Evolutionary conservation across 306 rosid genomes (phyloP), one percentile per base, ranked within the genome.

Genomic region (Castanea crenata): DNA sequence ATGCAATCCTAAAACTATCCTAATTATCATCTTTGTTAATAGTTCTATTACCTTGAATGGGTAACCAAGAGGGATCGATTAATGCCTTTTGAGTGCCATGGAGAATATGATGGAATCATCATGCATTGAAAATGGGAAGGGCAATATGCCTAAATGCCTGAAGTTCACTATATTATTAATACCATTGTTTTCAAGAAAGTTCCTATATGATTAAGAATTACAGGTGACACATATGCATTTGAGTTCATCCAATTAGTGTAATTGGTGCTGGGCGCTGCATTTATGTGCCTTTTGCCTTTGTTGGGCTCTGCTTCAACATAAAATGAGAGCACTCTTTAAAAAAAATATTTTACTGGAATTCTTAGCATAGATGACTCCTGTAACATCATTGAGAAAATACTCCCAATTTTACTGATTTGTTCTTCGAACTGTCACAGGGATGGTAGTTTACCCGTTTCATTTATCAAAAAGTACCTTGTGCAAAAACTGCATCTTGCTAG

Each of bases 401-500:
- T 65, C 6, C 71, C 49, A 18, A 79, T 15, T 64, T 23, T 20
- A 16, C 68, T 52, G 11, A 69, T 23, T 35, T 23, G 20, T 58
- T 78, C 74, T 80, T 67, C 31, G 61, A 79, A 73, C 78, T 65
- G 59, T 74, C 65, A 23, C 61, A 90, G 93, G 78, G 86, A 90
- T 76, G 88, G 85, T 21, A 89, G 35, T 72, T 74, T 86, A 71
- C 78, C 92, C 13, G 87, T 85, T 76, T 86, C 88, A 13, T 73
- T 11, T 59, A 79, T 92, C 16, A 85, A 87, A 49, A 90, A 32
- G 81, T 90, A 87, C 38, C 55, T 92, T 0, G 83, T 65, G 54
- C 77, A 46, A 82, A 90, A 90, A 81, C 92, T 92, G 57, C 58
- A 65, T 83, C 93, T 92, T 78, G 69, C 69, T 2, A 83, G 88